These are phyloP conservation scores for Rhododendron henanense DNA, from an alignment of 148 eudicot species.

Conservation along the genomic window DNA sequence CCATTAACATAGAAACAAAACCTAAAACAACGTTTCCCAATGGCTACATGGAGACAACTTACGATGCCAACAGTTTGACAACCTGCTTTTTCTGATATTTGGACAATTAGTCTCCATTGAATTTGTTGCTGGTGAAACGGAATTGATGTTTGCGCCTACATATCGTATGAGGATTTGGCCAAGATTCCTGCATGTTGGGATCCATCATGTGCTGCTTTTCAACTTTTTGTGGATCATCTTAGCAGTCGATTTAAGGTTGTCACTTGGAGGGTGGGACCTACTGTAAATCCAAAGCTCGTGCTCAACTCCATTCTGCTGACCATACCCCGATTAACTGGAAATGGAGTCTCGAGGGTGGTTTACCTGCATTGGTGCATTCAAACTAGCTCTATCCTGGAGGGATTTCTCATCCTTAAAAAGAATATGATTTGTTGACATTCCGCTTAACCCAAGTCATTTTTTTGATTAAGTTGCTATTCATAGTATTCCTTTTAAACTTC, in stretches of 20 bases:
- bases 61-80: neutral
- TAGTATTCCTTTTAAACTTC: neutral
- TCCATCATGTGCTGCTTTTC: neutral
- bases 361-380: neutral
- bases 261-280: neutral
- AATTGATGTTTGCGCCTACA: neutral
- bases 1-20: neutral
- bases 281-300: neutral
- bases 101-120: neutral
- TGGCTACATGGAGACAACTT: neutral
- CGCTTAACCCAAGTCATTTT: neutral
- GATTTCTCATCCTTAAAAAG: neutral
- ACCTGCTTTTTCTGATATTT: conserved; percentile 1
- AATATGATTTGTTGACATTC: neutral
- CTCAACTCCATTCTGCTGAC: neutral
- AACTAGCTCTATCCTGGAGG: neutral
- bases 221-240: neutral
- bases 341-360: neutral
- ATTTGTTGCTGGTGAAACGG: neutral
- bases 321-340: neutral
- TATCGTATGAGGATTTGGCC: neutral
- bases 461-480: neutral
- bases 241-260: neutral
- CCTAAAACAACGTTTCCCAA: neutral
- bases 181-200: neutral